Base-by-base conservation (phyloP, 306 rosid genomes). In the Castanopsis chinensis region DNA sequence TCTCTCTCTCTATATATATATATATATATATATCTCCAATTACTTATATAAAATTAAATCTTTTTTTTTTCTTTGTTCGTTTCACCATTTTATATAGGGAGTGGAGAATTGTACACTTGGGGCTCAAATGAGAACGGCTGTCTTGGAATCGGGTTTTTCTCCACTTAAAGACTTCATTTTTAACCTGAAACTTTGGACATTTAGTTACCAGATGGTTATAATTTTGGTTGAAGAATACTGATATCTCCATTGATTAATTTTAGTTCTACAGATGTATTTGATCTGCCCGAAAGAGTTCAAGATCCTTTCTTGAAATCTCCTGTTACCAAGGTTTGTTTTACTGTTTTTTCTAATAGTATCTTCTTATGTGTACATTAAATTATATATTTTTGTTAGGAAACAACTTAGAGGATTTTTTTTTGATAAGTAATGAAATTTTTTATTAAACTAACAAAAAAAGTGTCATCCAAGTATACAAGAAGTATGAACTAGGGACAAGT, bases 121-220 rank as follows among this genome's bases (percentile, higher is more conserved):
- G 99, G 99, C 64, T 91, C 99, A 83, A 94, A 94, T 87, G 99
- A 94, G 85, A 94, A 94, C 79, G 99, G 99, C 69, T 92, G 99
- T 82, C 99, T 94, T 79, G 99, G 99, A 53, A 86, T 87, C 23
- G 93, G 97, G 99, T 94, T 92, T 76, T 1, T 53, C 76, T 73
- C 81, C 12, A 85, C 57, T 76, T 32, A 8, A 76, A 21, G 76
- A 79, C 43, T 10, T 12, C 8, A 12, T 32, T 12, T 53, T 53
- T 11, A 37, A 72, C 65, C 74, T 78, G 60, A 61, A 80, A 41
- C 58, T 79, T 57, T 10, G 35, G 56, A 67, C 21, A 52, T 79
- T 69, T 79, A 58, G 25, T 27, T 55, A 23, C 69, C 35, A 10
- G 8, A 3, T 33, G 1, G 45, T 58, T 71, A 61, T 77, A 65